Conservation (phyloP, 2,329 filamentous ascomycete species). For the Neopestalotiopsis clavispora region DNA sequence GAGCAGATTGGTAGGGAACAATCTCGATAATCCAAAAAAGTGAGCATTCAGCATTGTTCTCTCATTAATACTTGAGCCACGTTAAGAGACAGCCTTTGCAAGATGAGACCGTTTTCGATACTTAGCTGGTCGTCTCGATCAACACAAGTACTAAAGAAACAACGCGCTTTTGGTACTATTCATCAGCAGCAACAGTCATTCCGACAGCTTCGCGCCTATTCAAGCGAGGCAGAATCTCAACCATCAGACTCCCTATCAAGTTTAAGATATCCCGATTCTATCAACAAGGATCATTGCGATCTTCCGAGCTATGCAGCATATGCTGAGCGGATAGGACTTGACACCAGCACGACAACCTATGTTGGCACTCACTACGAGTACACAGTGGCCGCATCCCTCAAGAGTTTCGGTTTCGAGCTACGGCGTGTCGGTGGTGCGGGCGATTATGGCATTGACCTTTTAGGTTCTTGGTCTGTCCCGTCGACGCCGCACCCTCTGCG, state of each 20-base stretch:
- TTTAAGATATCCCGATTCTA: conserved; percentile 50
- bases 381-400: conserved; percentile 60
- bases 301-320: conserved; percentile 70
- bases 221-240: neutral
- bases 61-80: neutral
- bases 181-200: neutral
- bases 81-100: neutral
- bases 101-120: neutral
- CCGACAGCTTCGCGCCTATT: neutral
- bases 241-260: conserved; percentile 19
- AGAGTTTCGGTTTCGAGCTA: conserved; percentile 67
- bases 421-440: conserved; percentile 67
- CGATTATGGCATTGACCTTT: conserved; percentile 76
- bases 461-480: conserved; percentile 72
- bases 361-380: conserved; percentile 82
- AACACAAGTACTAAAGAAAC: neutral
- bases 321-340: conserved; percentile 60
- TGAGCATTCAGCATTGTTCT: neutral
- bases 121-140: neutral
- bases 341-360: conserved; percentile 63
- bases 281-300: conserved; percentile 62
- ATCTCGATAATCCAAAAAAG: conserved; percentile 19
- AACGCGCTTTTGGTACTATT: neutral
- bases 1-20: no score
- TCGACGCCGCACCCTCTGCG: conserved; percentile 43